phyloP scores from a whole-genome alignment of 1,139 yeast genomes.

The Zygosaccharomyces pseudobailii region DNA sequence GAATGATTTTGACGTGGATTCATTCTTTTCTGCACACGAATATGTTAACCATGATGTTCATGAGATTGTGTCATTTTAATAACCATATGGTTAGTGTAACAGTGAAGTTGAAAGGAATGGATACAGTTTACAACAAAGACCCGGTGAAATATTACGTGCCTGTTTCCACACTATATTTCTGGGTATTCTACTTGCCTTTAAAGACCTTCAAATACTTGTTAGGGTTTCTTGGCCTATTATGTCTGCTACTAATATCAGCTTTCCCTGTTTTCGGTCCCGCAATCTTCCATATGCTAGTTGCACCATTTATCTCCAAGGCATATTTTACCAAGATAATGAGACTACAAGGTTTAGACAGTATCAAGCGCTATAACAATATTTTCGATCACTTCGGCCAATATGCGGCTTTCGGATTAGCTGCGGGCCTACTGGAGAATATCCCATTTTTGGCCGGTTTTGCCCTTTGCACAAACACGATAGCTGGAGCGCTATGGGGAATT shows the following conservation, averaged over 20 bases:
- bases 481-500: slow-evolving; percentile 27
- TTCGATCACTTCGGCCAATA: slow-evolving; percentile 27
- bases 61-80: slow-evolving; percentile 27
- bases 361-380: slow-evolving; percentile 23
- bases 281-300: slow-evolving; percentile 20
- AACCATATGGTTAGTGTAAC: slow-evolving; percentile 17
- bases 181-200: slow-evolving; percentile 29
- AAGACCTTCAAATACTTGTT: slow-evolving; percentile 21
- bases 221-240: slow-evolving; percentile 13
- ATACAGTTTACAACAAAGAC: slow-evolving; percentile 8
- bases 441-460: slow-evolving; percentile 32
- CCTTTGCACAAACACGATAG: slow-evolving; percentile 27
- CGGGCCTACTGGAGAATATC: slow-evolving; percentile 26
- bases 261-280: slow-evolving; percentile 32
- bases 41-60: slow-evolving; percentile 29
- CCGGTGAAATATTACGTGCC: slow-evolving; percentile 31
- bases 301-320: slow-evolving; percentile 28
- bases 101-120: slow-evolving; percentile 14
- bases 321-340: slow-evolving; percentile 25
- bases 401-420: slow-evolving; percentile 29
- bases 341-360: slow-evolving; percentile 22
- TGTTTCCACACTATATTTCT: slow-evolving; percentile 23
- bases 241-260: slow-evolving; percentile 21
- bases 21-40: slow-evolving; percentile 31
- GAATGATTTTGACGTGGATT: slow-evolving; percentile 25